Conservation (phyloP, 169 alveolate genomes). For the Theileria parva region DNA sequence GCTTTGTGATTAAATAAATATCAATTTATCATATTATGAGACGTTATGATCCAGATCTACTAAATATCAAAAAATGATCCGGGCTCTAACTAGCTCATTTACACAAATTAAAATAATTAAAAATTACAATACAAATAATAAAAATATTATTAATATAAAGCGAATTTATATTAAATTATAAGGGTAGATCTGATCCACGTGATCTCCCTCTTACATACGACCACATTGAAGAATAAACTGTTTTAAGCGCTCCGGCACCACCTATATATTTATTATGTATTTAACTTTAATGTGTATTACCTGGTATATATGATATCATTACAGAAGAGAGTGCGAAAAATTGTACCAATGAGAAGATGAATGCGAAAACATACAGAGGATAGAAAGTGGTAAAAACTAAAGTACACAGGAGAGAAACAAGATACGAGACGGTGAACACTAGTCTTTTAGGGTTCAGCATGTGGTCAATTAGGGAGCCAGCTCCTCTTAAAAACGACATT, state of each 20-base stretch:
- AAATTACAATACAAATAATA: too few relatives aligned
- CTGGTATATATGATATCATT: slow-evolving; percentile 63
- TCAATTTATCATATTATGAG: not conserved
- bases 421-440: slow-evolving; percentile 43
- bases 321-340: slow-evolving; percentile 43
- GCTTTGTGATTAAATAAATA: too few relatives aligned
- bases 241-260: slow-evolving; percentile 69
- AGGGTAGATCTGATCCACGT: slow-evolving; percentile 33
- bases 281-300: slow-evolving; percentile 1
- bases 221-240: slow-evolving; percentile 61
- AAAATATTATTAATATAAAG: not conserved
- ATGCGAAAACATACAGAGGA: slow-evolving; percentile 59
- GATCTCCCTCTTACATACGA: slow-evolving; percentile 44
- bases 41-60: not conserved
- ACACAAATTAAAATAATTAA: not conserved
- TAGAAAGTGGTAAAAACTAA: slow-evolving; percentile 51
- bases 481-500: slow-evolving; percentile 48
- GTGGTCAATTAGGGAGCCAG: slow-evolving; percentile 52
- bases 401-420: slow-evolving; percentile 39
- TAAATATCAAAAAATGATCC: not conserved
- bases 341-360: slow-evolving; percentile 52
- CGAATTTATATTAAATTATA: slow-evolving; percentile 14
- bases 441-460: slow-evolving; percentile 51
- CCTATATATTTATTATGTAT: slow-evolving; percentile 24
- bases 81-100: not conserved